Base-by-base conservation (phyloP, 2,329 filamentous ascomycete species). In the Apiospora phragmitis region DNA sequence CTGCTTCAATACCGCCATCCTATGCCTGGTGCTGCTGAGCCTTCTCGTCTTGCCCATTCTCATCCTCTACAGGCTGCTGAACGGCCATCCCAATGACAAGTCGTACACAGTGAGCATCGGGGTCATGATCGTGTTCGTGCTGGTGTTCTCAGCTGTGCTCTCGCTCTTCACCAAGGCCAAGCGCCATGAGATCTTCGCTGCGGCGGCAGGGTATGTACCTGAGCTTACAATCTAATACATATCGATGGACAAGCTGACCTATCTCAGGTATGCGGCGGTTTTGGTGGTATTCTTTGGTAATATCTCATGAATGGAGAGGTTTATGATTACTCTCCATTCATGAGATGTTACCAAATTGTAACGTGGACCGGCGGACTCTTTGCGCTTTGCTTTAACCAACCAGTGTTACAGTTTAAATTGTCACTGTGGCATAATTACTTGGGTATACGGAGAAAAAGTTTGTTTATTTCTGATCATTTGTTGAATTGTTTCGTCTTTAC, bases 221-320 rank as follows among this genome's bases (percentile, higher is more conserved):
- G 35, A 16, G 4, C 35, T 43, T 1, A 14, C 1, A 4, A 18
- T 12, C 18, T 2, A 38, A 8, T 1, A 38, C 18, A 38, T n/a
- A 38, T 12, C 1, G 18, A 18, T 26, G 6, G 18, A 5, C 1
- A 18, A 11, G 32, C 42, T 69, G 38, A 69, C 68, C 2, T 26
- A n/a, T 21, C 18, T 9, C 5, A 69, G 68, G n/a, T 69, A 69
- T 14, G 51, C 47, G 26, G 68, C 68, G 5, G 68, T 69, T 4
- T 14, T 69, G 35, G 59, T 69, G 49, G 68, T 69, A 2, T 69
- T 69, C 49, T 69, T 69, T 12, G 59, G 68, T 12, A 69, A 69
- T 26, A 69, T 69, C 5, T 59, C 35, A 29, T 29, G 67, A 69
- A 32, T 5, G 8, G 21, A 18, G 43, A 21, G 18, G 38, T 7